Conservation (phyloP, 345 rosid species). For the Fremontodendron californicum region DNA sequence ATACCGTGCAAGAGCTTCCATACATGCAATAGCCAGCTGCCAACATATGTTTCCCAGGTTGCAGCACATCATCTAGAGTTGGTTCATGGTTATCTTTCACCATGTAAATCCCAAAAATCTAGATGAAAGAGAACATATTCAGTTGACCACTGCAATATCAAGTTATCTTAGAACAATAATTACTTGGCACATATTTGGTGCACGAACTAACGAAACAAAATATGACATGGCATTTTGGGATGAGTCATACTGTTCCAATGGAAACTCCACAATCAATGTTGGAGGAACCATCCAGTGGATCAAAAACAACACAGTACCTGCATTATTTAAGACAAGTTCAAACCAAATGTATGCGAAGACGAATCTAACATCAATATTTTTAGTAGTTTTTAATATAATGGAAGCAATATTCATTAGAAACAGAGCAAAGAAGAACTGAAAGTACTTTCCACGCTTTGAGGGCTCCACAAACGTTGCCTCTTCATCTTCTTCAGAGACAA, state of each 20-base stretch:
- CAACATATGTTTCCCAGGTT: slow-evolving; percentile 84
- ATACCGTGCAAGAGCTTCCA: slow-evolving; percentile 99
- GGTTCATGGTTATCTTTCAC: slow-evolving; percentile 66
- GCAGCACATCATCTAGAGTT: slow-evolving; percentile 72
- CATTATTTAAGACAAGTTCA: neutral
- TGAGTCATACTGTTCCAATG: slow-evolving; percentile 76
- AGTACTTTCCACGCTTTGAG: no score
- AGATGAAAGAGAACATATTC: slow-evolving; percentile 31
- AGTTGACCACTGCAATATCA: slow-evolving; percentile 23
- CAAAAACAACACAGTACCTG: slow-evolving; percentile 93
- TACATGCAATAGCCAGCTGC: slow-evolving; percentile 99
- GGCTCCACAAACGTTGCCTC: no score
- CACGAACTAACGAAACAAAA: neutral
- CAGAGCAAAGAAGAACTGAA: no score
- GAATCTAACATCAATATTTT: neutral
- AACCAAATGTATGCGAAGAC: neutral
- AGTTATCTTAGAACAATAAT: slow-evolving; percentile 18
- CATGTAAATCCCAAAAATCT: slow-evolving; percentile 94
- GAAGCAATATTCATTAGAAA: no score
- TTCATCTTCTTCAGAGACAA: slow-evolving; percentile 25
- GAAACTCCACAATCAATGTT: slow-evolving; percentile 97
- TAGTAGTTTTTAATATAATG: neutral
- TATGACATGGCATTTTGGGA: neutral
- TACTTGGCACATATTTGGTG: neutral
- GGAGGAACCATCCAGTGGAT: slow-evolving; percentile 96